Evolutionary conservation across 495 filamentous ascomycete species (phyloP).

Genomic region (Xylaria acuta): DNA sequence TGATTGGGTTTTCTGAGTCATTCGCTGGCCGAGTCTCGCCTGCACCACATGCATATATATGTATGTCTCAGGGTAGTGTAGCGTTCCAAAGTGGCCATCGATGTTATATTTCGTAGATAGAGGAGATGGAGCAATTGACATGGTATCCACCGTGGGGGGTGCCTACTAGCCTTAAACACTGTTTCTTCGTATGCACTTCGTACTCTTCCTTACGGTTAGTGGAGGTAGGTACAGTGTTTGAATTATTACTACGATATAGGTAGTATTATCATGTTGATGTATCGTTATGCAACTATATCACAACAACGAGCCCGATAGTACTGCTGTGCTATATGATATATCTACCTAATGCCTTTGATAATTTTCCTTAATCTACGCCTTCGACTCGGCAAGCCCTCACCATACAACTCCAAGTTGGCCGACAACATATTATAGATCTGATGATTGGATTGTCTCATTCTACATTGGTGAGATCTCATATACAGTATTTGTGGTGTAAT

Average conservation of each 20-base stretch:
- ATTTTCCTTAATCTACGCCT: not conserved
- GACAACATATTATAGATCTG: slow-evolving; percentile 1
- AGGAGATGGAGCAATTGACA: not conserved
- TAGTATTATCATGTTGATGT: not conserved
- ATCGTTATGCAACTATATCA: not conserved
- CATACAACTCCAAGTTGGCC: not conserved
- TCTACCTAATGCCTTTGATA: not conserved
- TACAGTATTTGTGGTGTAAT: not conserved
- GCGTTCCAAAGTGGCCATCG: not conserved
- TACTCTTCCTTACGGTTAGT: too few species aligned
- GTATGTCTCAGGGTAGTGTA: not conserved
- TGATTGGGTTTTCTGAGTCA: slow-evolving; percentile 3
- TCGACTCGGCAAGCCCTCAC: not conserved
- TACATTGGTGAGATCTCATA: slow-evolving; percentile 7
- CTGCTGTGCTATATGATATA: not conserved
- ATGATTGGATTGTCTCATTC: slow-evolving; percentile 12
- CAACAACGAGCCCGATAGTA: not conserved
- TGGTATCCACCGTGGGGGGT: not conserved
- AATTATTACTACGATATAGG: not conserved
- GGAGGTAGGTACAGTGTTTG: not conserved
- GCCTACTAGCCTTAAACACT: not conserved
- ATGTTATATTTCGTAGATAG: too few species aligned
- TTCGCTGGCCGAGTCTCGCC: not conserved
- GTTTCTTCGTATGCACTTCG: too few species aligned
- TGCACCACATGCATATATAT: not conserved